These are phyloP conservation scores for Sistotremastrum niveocremeum DNA, from an alignment of 768 basidiomycete genomes.

Conservation along the genomic window DNA sequence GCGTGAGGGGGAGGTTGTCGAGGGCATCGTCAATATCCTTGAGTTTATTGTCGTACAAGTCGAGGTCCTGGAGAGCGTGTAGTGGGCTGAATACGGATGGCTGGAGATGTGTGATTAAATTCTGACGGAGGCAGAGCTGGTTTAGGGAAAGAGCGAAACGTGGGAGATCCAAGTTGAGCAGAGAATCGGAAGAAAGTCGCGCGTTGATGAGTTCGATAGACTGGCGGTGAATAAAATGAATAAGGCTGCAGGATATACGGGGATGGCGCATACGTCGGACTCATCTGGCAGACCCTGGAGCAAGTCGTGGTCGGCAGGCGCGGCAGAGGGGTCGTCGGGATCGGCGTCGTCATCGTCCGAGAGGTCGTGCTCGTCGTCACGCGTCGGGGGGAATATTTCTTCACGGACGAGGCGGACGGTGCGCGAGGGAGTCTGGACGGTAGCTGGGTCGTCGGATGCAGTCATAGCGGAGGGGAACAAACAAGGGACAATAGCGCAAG, in stretches of 20 bases:
- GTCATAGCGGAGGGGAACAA: neutral
- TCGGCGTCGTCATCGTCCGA: slow-evolving; percentile 43
- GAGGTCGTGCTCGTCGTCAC: slow-evolving; percentile 22
- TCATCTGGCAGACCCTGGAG: slow-evolving; percentile 73
- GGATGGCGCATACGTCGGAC: slow-evolving; percentile 45
- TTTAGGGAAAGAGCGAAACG: slow-evolving; percentile 61
- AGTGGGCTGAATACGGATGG: slow-evolving; percentile 57
- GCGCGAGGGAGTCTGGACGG: neutral
- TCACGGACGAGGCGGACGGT: neutral
- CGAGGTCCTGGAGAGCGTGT: slow-evolving; percentile 69
- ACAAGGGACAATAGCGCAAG: neutral
- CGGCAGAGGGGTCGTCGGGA: slow-evolving; percentile 6
- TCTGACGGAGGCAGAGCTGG: slow-evolving; percentile 76
- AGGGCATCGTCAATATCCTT: slow-evolving; percentile 59
- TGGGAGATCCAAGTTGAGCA: slow-evolving; percentile 51
- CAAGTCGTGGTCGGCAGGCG: slow-evolving; percentile 33
- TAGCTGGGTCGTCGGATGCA: neutral
- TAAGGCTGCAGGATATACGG: slow-evolving; percentile 3
- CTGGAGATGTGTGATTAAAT: slow-evolving; percentile 60
- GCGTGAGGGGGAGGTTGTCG: slow-evolving; percentile 26
- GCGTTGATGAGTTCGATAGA: slow-evolving; percentile 80
- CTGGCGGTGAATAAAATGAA: slow-evolving; percentile 24
- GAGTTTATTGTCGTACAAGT: slow-evolving; percentile 92
- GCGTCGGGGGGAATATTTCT: too few species aligned
- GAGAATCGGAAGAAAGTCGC: slow-evolving; percentile 43